Conservation (phyloP, 2,329 filamentous ascomycete species). For the Arthrobotrys entomopaga region DNA sequence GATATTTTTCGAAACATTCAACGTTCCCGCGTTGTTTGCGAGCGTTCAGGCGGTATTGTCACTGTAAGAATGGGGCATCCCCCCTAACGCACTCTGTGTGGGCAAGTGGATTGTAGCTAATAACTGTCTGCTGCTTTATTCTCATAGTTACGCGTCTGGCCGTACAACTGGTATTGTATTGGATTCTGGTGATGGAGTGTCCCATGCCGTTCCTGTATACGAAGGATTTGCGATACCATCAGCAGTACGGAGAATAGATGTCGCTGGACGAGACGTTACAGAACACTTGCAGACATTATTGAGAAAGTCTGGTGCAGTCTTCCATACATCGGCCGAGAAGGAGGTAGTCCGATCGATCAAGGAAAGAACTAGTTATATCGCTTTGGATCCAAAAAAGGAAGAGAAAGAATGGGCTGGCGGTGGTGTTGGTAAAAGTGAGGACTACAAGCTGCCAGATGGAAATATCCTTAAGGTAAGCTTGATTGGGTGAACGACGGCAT, state of each 20-base stretch:
- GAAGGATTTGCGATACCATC: constrained; percentile 97
- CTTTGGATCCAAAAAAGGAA: constrained; percentile 87
- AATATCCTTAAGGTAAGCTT: constrained; percentile 82
- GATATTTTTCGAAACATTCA: constrained; percentile 98
- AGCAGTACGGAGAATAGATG: constrained; percentile 93
- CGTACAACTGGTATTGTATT: constrained; percentile 96
- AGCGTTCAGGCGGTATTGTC: constrained; percentile 97
- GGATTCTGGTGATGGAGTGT: constrained; percentile 94
- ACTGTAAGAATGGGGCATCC: constrained; percentile 66
- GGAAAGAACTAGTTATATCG: constrained; percentile 91
- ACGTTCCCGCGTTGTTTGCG: constrained; percentile 93
- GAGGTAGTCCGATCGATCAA: constrained; percentile 98
- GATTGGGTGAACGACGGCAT: background rate
- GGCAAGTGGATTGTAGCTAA: background rate
- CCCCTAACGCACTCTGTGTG: background rate
- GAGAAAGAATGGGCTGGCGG: constrained; percentile 93
- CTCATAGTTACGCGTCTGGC: constrained; percentile 76
- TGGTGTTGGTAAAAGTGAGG: constrained; percentile 79
- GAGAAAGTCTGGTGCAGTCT: constrained; percentile 90
- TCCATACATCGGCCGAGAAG: constrained; percentile 98
- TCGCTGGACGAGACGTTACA: constrained; percentile 94
- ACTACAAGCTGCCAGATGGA: constrained; percentile 91
- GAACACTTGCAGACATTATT: constrained; percentile 92
- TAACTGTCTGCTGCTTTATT: background rate
- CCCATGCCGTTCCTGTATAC: constrained; percentile 95